Evolutionary conservation across 163 green algal species (phyloP).

Genomic region (Coccomyxa subellipsoidea): DNA sequence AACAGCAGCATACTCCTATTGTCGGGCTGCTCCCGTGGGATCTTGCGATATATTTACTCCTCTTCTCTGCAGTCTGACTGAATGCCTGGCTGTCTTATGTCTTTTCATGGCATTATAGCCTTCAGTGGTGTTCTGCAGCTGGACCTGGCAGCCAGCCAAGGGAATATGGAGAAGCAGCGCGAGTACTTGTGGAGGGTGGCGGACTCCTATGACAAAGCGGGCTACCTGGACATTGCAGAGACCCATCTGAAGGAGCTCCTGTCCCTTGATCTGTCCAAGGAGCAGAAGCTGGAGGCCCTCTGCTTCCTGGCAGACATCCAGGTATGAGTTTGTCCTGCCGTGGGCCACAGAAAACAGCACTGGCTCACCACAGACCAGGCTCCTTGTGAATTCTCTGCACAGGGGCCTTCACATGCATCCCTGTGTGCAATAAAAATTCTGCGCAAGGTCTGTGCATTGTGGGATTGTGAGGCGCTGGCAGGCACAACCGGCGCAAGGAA

Average conservation of each 20-base stretch:
- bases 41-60: background rate
- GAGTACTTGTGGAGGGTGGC: conserved; percentile 30
- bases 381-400: background rate
- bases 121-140: conserved; percentile 35
- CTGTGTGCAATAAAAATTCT: background rate
- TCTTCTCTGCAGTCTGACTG: background rate
- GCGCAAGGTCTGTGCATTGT: background rate
- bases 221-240: conserved; percentile 20
- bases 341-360: no score
- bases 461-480: background rate
- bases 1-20: background rate
- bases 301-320: conserved; percentile 38
- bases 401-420: background rate
- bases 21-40: background rate
- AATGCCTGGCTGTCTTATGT: background rate
- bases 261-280: conserved; percentile 23
- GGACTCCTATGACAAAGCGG: conserved; percentile 20
- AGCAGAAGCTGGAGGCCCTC: conserved; percentile 34
- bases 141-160: conserved; percentile 18
- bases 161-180: conserved; percentile 25
- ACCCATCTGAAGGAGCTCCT: conserved; percentile 27
- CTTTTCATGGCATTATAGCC: background rate
- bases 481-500: background rate
- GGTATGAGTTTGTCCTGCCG: conserved; percentile 13
- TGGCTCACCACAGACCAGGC: no score